Evolutionary conservation across 2,329 filamentous ascomycete genomes (phyloP).

Genomic region (Intubia oerlemansii): DNA sequence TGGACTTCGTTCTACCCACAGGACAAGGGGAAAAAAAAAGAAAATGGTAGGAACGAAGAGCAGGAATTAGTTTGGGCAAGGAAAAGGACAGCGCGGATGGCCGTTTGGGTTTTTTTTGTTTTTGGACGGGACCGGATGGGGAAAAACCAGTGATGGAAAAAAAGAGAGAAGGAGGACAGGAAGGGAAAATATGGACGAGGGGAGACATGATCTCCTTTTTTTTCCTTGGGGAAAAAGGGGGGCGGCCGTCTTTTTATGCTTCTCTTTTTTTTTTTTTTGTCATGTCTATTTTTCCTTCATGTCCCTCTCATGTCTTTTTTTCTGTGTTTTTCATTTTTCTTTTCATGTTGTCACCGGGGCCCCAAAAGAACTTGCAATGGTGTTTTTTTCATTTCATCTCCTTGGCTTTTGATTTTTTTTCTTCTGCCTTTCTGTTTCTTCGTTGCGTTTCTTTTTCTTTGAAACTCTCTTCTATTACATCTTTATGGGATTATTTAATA

Average conservation of each 20-base stretch:
- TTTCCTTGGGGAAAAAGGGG: neutral
- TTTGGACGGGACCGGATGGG: neutral
- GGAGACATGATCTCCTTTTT: no score
- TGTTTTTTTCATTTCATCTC: neutral
- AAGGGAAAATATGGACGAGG: no score
- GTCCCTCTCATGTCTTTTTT: neutral
- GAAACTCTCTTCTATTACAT: neutral
- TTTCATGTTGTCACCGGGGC: no score
- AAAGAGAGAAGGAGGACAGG: no score
- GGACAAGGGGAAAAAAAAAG: no score
- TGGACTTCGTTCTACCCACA: no score
- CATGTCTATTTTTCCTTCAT: neutral
- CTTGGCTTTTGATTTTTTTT: neutral
- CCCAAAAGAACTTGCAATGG: no score
- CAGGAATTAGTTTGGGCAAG: no score
- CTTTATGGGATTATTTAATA: no score
- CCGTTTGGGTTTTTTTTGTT: neutral
- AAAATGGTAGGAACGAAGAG: no score
- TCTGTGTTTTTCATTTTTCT: conserved; percentile 1
- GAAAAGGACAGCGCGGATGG: no score
- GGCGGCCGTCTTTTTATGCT: neutral
- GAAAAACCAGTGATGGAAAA: neutral
- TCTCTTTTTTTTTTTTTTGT: neutral
- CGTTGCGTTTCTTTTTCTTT: neutral
- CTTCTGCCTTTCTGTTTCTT: neutral